phyloP scores from a whole-genome alignment of 257 asterid genomes.

The Plantago elongata region DNA sequence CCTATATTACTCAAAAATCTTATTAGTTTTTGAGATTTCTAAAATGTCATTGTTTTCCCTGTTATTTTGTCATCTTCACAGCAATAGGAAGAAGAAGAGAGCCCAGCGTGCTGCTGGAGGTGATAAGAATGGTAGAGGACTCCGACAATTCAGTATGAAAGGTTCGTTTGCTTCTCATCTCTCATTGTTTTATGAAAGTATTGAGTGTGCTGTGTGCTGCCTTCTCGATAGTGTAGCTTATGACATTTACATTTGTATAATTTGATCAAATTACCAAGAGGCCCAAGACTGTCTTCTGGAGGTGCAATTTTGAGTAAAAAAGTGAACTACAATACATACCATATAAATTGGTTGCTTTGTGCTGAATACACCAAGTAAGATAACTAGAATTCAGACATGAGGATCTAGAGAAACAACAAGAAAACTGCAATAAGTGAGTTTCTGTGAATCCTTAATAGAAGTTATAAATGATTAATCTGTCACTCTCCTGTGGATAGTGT shows the following conservation, averaged over 20 bases:
- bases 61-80: conserved; percentile 22
- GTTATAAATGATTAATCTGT: conserved; percentile 18
- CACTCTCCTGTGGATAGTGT: conserved; percentile 49
- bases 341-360: too few relatives aligned
- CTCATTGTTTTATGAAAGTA: conserved; percentile 11
- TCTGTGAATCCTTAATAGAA: conserved; percentile 16
- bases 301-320: too few relatives aligned
- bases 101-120: conserved; percentile 90
- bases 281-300: too few relatives aligned
- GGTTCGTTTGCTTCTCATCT: conserved; percentile 34
- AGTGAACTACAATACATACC: too few relatives aligned
- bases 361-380: too few relatives aligned
- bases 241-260: too few relatives aligned
- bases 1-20: conserved; percentile 6
- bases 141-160: conserved; percentile 99
- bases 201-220: background rate
- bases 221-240: background rate
- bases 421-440: background rate
- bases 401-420: background rate
- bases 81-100: conserved; percentile 89
- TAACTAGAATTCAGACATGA: too few relatives aligned
- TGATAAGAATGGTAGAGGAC: conserved; percentile 96
- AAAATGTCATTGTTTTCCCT: conserved; percentile 6
- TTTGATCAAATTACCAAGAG: background rate
- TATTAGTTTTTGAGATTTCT: background rate